Evolutionary conservation across 805 yeast species (phyloP), one percentile per base, ranked within the genome.

Genomic region (Kodamaea sagamina): DNA sequence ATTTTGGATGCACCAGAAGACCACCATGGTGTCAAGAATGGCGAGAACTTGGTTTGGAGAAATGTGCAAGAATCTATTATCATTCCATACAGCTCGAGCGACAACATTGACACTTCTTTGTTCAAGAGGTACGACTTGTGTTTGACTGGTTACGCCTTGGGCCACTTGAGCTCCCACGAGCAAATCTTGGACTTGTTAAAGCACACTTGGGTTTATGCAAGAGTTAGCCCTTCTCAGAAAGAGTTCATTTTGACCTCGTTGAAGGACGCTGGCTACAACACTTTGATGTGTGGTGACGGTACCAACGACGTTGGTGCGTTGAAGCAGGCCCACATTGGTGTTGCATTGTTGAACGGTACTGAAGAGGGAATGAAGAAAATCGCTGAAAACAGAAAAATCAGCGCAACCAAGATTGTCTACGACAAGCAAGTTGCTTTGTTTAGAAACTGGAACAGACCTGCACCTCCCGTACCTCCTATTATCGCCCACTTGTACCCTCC

Each of bases 261-360:
- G 63, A 93, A 92, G 65, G 83, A 81, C 49, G 77, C 88, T 62
- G 97, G 97, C 18, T 93, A 92, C 68, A 85, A 81, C 59, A 93
- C 98, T 17, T 77, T 93, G 56, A 93, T 93, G 99, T 93, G 99
- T 69, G 99, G 99, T 75, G 99, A 93, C 69, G 99, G 99, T 68
- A 93, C 99, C n/a, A 93, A 93, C 62, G 99, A 93, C 74, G 99
- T 93, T 39, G 99, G 99, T 67, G 99, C 99, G 42, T 79, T 93
- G 68, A 93, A 93, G 66, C 98, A 93, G 72, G 98, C 99, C 2
- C 96, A 93, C 60, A 85, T 93, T 59, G 99, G 99, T 74, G 87
- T 93, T 62, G 99, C 99, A n/a, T 73, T 93, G 54, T 77, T 93
- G 63, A 93, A 93, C 59, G 99, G 98, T 68, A 90, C 99, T 44